A percentile compares a stretch with the other conserved stretches of the same genome.
Conservation (phyloP, 176 grass and related monocot genomes). For the Ampelocalamus luodianensis region DNA sequence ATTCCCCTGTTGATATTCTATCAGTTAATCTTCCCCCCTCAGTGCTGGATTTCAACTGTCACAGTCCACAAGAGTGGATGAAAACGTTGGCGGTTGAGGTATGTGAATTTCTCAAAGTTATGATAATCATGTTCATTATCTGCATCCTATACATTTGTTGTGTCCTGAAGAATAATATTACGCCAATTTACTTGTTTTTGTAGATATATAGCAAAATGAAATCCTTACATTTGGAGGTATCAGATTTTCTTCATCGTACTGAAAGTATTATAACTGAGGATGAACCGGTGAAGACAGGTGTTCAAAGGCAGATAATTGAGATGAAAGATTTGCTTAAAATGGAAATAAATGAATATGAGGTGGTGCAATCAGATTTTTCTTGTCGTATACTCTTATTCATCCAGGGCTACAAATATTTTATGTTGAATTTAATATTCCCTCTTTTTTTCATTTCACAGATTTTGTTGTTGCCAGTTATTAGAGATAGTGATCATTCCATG, state of each 20-base stretch:
- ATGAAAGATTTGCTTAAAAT: constrained; percentile 86
- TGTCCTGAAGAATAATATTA: constrained; percentile 12
- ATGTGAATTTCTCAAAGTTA: constrained; percentile 36
- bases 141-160: constrained; percentile 9
- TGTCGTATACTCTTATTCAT: not conserved
- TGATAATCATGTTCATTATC: constrained; percentile 28
- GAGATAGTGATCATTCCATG: constrained; percentile 51
- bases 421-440: constrained; percentile 32
- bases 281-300: constrained; percentile 61
- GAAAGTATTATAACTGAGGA: constrained; percentile 61
- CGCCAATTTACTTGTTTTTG: constrained; percentile 36
- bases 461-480: constrained; percentile 71
- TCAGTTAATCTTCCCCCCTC: constrained; percentile 79
- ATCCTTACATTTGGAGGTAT: constrained; percentile 74
- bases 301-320: constrained; percentile 63
- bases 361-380: constrained; percentile 37
- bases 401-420: not conserved
- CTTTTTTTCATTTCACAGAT: constrained; percentile 55
- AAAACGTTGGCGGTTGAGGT: constrained; percentile 79
- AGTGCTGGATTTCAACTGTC: constrained; percentile 68
- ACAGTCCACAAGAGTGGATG: constrained; percentile 67
- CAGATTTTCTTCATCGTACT: constrained; percentile 68
- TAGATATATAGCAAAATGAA: constrained; percentile 80
- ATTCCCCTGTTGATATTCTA: constrained; percentile 92
- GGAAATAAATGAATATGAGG: constrained; percentile 87